A percentile compares a stretch with the other conserved stretches of the same genome.
Evolutionary conservation across 495 filamentous ascomycete genomes (phyloP).

Genomic region (Lichina pygmaea): DNA sequence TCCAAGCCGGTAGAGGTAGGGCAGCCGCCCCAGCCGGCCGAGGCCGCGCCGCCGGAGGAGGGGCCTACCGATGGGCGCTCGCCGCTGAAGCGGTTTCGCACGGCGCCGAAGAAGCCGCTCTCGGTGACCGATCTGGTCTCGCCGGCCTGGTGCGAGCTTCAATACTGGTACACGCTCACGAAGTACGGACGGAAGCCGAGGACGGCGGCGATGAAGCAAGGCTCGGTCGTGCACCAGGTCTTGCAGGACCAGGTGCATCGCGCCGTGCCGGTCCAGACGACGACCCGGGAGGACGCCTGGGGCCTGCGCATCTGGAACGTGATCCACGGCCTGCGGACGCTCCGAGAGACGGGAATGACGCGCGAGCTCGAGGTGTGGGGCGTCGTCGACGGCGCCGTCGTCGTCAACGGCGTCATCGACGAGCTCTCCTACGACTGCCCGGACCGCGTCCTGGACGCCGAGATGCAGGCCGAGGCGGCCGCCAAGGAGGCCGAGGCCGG

Average conservation of each 20-base stretch:
- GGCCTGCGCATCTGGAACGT: slow-evolving; percentile 79
- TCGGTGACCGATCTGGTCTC: slow-evolving; percentile 73
- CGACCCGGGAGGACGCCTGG: slow-evolving; percentile 55
- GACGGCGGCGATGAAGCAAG: slow-evolving; percentile 63
- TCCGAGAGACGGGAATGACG: slow-evolving; percentile 56
- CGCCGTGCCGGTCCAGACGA: slow-evolving; percentile 41
- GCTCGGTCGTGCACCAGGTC: slow-evolving; percentile 48
- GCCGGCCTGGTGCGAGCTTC: slow-evolving; percentile 86
- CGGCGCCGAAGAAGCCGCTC: slow-evolving; percentile 48
- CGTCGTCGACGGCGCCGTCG: slow-evolving; percentile 37
- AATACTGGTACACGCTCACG: slow-evolving; percentile 68
- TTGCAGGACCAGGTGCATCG: slow-evolving; percentile 68
- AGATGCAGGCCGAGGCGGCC: slow-evolving; percentile 1
- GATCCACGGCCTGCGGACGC: slow-evolving; percentile 53
- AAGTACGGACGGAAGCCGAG: slow-evolving; percentile 42
- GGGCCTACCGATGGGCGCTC: slow-evolving; percentile 17
- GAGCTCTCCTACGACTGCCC: slow-evolving; percentile 58
- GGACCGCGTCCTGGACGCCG: slow-evolving; percentile 26
- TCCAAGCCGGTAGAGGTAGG: background rate
- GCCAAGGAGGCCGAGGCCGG: background rate
- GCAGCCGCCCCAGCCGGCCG: slow-evolving; percentile 1
- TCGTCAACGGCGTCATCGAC: slow-evolving; percentile 80
- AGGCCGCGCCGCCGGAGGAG: slow-evolving; percentile 3
- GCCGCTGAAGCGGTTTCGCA: slow-evolving; percentile 53
- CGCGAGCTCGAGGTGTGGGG: slow-evolving; percentile 92